Evolutionary conservation across 2,329 filamentous ascomycete genomes (phyloP), one percentile per base, ranked within the genome.

Genomic region (Microcyclospora tardicrescens): DNA sequence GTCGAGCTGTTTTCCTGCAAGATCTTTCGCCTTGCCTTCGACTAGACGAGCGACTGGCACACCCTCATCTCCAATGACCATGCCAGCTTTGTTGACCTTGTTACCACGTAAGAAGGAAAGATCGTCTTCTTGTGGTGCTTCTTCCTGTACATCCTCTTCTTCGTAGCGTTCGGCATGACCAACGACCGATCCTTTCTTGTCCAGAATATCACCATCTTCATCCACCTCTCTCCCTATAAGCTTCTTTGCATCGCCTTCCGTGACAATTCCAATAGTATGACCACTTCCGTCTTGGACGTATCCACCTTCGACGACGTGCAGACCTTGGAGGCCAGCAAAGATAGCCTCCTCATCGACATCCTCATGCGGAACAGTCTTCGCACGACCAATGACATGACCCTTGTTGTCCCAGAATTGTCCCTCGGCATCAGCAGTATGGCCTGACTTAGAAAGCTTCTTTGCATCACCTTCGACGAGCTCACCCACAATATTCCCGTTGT

Each of bases 1-100:
- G 56, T 84, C 77, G 51, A 78, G 77, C 71, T 80, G 79, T 52
- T 73, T 75, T 19, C 80, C 80, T 9, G 75, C 61, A 32, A 84
- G 69, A 38, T 72, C 68, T 58, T 73, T 72, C 28, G 73, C 54
- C 43, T 79, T 73, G 11, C 81, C 81, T 54, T 84, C 77, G 14
- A 83, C 59, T 1, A 85, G 69, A 30, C 76, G 73, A 28, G 76
- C 81, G 43, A 73, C 58, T n/a, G 66, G 66, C 4, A 68, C 62
- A 32, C 65, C 65, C 41, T 68, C 63, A 34, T 66, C 62, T 33
- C 64, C 66, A 44, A 71, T 68, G 48, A 71, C 63, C 24, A 67
- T 61, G 40, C 67, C 67, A 37, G 63, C 58, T 58, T 69, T 70
- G 57, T 69, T 71, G 52, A 69, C 53, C 16, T 56, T 62, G 56